Evolutionary conservation across 2,329 filamentous ascomycete genomes (phyloP).

Genomic region (Bimuria novae-zelandiae): DNA sequence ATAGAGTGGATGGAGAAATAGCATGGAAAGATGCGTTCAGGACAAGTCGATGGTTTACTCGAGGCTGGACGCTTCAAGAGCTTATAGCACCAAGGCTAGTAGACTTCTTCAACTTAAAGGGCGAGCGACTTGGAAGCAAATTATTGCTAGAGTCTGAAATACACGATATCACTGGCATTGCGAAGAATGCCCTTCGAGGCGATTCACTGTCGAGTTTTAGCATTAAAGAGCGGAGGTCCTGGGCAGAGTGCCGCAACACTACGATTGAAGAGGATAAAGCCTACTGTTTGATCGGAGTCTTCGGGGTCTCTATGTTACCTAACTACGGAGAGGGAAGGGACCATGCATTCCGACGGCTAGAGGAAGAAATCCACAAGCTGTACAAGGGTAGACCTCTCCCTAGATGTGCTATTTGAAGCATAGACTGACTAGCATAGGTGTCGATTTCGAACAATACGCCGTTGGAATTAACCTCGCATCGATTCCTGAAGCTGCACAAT

Average conservation of each 20-base stretch:
- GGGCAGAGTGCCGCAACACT: constrained; percentile 24
- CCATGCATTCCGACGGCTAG: no score
- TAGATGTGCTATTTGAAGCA: constrained; percentile 12
- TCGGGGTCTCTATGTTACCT: constrained; percentile 17
- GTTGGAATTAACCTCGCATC: constrained; percentile 13
- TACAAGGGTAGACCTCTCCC: constrained; percentile 17
- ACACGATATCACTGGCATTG: constrained; percentile 20
- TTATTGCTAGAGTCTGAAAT: constrained; percentile 16
- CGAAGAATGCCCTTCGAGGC: constrained; percentile 15
- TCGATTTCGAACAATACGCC: constrained; percentile 16
- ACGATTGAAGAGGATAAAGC: constrained; percentile 24
- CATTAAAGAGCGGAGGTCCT: constrained; percentile 24
- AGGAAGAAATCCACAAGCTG: no score
- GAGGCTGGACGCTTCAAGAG: no score
- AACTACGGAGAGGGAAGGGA: no score
- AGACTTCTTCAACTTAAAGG: constrained; percentile 20
- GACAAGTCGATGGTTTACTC: no score
- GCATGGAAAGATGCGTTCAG: constrained; percentile 17
- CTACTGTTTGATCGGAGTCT: constrained; percentile 27
- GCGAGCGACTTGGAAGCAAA: constrained; percentile 19
- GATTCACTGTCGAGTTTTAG: constrained; percentile 16
- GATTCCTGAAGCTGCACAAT: constrained; percentile 16
- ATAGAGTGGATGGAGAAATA: constrained; percentile 6
- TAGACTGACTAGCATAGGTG: constrained; percentile 19
- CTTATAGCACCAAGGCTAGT: constrained; percentile 21